Percentiles rank a stretch among this genome's conserved stretches.
Conservation (phyloP, 169 alveolate species). For the Eimeria praecox region DNA sequence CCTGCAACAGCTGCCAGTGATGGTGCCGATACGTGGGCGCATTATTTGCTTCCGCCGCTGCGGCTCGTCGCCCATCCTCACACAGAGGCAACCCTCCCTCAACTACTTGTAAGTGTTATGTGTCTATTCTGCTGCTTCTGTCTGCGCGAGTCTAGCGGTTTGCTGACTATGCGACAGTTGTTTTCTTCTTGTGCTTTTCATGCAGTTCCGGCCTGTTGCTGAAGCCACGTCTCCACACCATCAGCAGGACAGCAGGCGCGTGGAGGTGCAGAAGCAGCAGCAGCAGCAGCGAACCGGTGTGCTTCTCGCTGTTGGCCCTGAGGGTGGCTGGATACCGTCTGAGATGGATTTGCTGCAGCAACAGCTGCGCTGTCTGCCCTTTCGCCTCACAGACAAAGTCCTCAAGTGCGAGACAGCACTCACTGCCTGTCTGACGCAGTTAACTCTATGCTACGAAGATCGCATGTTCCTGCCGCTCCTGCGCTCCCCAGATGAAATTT, state of each 20-base stretch:
- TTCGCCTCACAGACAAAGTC: conserved; percentile 63
- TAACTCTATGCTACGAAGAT: conserved; percentile 51
- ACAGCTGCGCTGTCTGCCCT: conserved; percentile 67
- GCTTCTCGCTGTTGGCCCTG: conserved; percentile 79
- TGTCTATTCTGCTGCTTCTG: conserved; percentile 9
- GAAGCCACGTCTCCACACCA: not conserved
- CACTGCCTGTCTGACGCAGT: conserved; percentile 67
- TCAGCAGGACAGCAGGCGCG: not conserved
- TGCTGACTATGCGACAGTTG: not conserved
- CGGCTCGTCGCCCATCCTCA: conserved; percentile 56
- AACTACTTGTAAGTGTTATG: not conserved
- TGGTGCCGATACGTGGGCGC: not conserved
- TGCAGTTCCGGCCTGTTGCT: conserved; percentile 44
- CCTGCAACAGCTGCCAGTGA: not conserved
- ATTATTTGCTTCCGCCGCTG: conserved; percentile 42
- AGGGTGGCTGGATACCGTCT: conserved; percentile 75
- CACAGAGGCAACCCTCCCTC: conserved; percentile 21
- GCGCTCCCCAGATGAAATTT: conserved; percentile 41
- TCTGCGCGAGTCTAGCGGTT: not conserved
- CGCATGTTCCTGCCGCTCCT: conserved; percentile 27
- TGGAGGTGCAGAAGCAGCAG: conserved; percentile 14
- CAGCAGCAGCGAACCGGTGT: conserved; percentile 58
- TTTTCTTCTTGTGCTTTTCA: not conserved
- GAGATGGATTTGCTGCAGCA: conserved; percentile 66
- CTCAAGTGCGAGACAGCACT: conserved; percentile 75